Evolutionary conservation across 805 yeast genomes (phyloP).

Genomic region (Candida ortonii): DNA sequence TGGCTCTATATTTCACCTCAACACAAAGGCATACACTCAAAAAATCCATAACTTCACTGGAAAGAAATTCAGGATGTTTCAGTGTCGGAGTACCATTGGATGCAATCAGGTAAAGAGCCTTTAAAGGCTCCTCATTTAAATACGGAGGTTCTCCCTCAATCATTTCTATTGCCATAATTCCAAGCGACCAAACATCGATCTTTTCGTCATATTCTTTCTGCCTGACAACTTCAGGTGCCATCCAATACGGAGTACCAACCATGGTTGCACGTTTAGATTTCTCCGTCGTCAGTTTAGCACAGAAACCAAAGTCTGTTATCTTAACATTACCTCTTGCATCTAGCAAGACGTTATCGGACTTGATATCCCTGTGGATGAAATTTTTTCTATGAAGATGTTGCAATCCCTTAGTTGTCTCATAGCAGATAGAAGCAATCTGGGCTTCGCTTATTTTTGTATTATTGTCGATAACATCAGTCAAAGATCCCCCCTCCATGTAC

Average conservation of each 20-base stretch:
- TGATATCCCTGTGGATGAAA: conserved; percentile 94
- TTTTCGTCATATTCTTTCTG: conserved; percentile 95
- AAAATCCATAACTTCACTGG: conserved; percentile 78
- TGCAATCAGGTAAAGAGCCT: conserved; percentile 91
- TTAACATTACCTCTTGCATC: conserved; percentile 84
- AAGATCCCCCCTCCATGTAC: conserved; percentile 97
- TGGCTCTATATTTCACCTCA: conserved; percentile 87
- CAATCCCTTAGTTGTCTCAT: conserved; percentile 86
- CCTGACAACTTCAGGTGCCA: conserved; percentile 98
- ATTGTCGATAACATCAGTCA: conserved; percentile 93
- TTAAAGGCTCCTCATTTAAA: conserved; percentile 89
- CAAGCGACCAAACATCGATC: conserved; percentile 96
- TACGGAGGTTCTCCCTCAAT: conserved; percentile 99
- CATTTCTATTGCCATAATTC: conserved; percentile 98
- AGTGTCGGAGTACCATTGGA: conserved; percentile 95
- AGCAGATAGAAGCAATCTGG: conserved; percentile 89
- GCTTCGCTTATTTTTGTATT: conserved; percentile 75
- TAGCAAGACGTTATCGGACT: conserved; percentile 88
- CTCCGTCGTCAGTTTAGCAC: conserved; percentile 85
- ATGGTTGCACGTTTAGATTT: conserved; percentile 90
- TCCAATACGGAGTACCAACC: conserved; percentile 99
- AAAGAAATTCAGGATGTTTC: conserved; percentile 74
- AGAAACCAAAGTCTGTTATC: conserved; percentile 92
- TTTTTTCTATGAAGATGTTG: conserved; percentile 89
- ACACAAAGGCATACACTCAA: conserved; percentile 90